Evolutionary conservation across 73 alveolate genomes (phyloP), one percentile per base, ranked within the genome.

Genomic region (Symbiodinium pilosum): DNA sequence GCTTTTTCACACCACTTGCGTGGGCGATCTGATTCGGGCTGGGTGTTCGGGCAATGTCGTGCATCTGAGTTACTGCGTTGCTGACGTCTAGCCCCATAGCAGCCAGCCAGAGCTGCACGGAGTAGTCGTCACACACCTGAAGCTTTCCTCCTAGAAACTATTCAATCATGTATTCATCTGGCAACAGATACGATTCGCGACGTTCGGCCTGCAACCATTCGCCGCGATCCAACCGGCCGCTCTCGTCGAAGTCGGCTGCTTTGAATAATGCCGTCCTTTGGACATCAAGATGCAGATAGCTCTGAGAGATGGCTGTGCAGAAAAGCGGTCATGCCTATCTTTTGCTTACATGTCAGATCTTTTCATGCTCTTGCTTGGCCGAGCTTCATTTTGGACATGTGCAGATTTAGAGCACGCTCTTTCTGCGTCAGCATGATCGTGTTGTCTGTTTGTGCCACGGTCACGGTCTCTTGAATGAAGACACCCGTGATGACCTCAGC

Each of bases 391-490:
- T 91, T 91, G 56, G 97, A 87, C 89, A 91, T 68, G 54, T 91
- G 97, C 36, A 91, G 75, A 30, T 38, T 34, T 21, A 91, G 56
- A 0, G 97, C 97, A 14, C 97, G 87, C 88, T 91, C 97, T 39
- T 91, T 91, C 97, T 84, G 77, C 41, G 94, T 18, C 81, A 68
- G 77, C 97, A 91, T 91, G 75, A 91, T 91, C 54, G 97, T 91
- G 97, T 91, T 91, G 97, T 91, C 97, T 18, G 97, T 91, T 69
- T 91, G 97, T 32, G 97, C 97, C 97, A 91, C 97, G 1, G 97
- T 43, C 75, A 91, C 42, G 2, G 97, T 91, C 81, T 91, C 97
- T 91, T 91, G 97, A 12, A 91, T 86, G n/a, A 91, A 91, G 54
- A 91, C 97, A 9, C 97, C 97, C 43, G 97, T 91, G 36, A 91